phyloP scores from a whole-genome alignment of 1,284 basidiomycete species.

The Fomitiporia mediterranea region DNA sequence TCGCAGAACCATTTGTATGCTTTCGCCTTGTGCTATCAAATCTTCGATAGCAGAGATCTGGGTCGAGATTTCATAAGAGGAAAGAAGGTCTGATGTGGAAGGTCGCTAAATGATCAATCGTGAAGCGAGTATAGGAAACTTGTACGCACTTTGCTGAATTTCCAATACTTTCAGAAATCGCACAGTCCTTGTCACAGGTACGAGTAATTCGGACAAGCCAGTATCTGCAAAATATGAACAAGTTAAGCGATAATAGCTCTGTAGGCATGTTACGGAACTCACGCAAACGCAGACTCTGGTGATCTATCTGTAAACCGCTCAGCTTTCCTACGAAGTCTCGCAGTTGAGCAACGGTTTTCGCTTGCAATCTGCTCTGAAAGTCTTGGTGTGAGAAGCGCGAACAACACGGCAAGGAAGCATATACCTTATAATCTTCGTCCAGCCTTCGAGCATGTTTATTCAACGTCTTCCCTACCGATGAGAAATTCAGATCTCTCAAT shows the following conservation, averaged over 20 bases:
- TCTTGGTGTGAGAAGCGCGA: conserved; percentile 17
- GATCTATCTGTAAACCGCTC: conserved; percentile 87
- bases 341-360: conserved; percentile 90
- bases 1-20: conserved; percentile 73
- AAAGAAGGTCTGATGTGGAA: conserved; percentile 69
- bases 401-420: conserved; percentile 25
- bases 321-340: conserved; percentile 94
- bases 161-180: conserved; percentile 90
- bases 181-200: conserved; percentile 82
- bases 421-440: conserved; percentile 88
- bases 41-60: conserved; percentile 85
- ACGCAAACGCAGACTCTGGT: conserved; percentile 87
- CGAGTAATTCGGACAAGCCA: conserved; percentile 86
- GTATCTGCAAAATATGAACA: conserved; percentile 59
- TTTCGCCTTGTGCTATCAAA: conserved; percentile 78
- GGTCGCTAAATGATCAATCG: conserved; percentile 18
- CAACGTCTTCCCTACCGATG: conserved; percentile 82
- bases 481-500: conserved; percentile 90
- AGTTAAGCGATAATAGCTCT: neutral
- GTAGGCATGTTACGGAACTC: conserved; percentile 29
- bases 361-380: conserved; percentile 60
- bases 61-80: conserved; percentile 75
- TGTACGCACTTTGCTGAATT: conserved; percentile 84
- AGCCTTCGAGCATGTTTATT: conserved; percentile 80
- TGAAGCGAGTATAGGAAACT: neutral